Base-by-base conservation (phyloP, 2,329 filamentous ascomycete genomes). In the Westerdykella sp. region DNA sequence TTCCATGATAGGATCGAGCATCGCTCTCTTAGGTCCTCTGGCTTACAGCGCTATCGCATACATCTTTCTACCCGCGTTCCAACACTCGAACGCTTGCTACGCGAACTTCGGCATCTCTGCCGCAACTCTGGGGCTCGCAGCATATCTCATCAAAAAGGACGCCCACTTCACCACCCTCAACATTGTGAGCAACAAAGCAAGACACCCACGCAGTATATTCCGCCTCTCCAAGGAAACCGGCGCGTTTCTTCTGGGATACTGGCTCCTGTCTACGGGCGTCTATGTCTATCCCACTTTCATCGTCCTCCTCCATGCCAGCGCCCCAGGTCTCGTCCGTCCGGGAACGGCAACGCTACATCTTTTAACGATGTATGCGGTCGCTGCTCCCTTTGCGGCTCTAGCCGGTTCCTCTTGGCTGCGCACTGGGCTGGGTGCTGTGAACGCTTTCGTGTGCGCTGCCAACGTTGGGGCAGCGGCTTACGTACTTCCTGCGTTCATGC, bases 1-100 rank as follows among this genome's bases (percentile, higher is more conserved):
- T 32, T 66, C 63, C 3, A 56, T 63, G 30, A 62, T 65, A 9
- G 58, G 64, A 1, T 49, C 47, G 0, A 54, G 39, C 6, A 44
- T 45, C 2, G 56, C 45, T 0, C 48, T 56, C n/a, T 10, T 45
- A 2, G 60, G 57, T 2, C 49, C 48, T 0, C 10, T 48, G 1
- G 37, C 54, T 0, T 54, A 60, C 28, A 54, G 52, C 0, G 3
- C 22, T 1, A 6, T 55, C 1, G 15, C 41, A 21, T 40, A 36
- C 6, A 9, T 14, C 1, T 25, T 14, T 6, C 16, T 47, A 11
- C 32, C 11, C 38, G 32, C 18, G 13, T 4, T 6, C n/a, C 11
- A 2, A n/a, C 12, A 7, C 31, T 34, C 11, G 22, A 41, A 2
- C 40, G 15, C 22, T 0, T 45, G 37, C 15, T 38, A 14, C 18